Evolutionary conservation across 192 early-diverging fungal genomes (phyloP).

Genomic region (Dissophora globulifera): DNA sequence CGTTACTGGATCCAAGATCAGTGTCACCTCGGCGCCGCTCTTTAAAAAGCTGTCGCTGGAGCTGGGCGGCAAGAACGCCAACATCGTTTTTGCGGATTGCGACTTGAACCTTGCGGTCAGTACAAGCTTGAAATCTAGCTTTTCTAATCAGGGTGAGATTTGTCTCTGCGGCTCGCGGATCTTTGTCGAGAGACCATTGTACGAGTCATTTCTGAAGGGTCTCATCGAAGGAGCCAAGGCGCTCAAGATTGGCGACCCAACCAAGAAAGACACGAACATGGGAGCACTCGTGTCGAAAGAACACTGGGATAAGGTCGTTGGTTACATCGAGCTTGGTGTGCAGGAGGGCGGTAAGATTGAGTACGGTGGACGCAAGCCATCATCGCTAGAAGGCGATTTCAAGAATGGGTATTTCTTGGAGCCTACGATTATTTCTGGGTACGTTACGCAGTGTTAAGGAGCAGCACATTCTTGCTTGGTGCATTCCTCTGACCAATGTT

Average conservation of each 20-base stretch:
- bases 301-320: conserved; percentile 76
- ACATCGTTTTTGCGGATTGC: conserved; percentile 75
- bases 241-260: conserved; percentile 73
- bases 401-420: conserved; percentile 76
- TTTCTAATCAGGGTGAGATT: conserved; percentile 82
- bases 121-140: conserved; percentile 66
- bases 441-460: too few species aligned
- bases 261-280: conserved; percentile 59
- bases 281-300: conserved; percentile 73
- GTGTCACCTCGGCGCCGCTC: conserved; percentile 54
- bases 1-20: conserved; percentile 67
- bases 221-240: conserved; percentile 58
- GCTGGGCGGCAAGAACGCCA: conserved; percentile 83
- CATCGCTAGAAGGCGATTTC: conserved; percentile 52
- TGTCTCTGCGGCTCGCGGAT: conserved; percentile 78
- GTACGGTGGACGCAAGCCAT: conserved; percentile 58
- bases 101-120: conserved; percentile 68
- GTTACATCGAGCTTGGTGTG: conserved; percentile 72
- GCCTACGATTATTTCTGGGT: conserved; percentile 79
- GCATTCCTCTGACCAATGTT: too few species aligned
- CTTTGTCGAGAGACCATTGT: conserved; percentile 73
- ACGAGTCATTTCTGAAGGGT: conserved; percentile 64
- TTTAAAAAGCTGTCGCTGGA: conserved; percentile 80
- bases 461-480: too few species aligned
- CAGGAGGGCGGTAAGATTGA: conserved; percentile 69